Conservation (phyloP, 2,329 filamentous ascomycete genomes). For the Trichoderma lentiforme region DNA sequence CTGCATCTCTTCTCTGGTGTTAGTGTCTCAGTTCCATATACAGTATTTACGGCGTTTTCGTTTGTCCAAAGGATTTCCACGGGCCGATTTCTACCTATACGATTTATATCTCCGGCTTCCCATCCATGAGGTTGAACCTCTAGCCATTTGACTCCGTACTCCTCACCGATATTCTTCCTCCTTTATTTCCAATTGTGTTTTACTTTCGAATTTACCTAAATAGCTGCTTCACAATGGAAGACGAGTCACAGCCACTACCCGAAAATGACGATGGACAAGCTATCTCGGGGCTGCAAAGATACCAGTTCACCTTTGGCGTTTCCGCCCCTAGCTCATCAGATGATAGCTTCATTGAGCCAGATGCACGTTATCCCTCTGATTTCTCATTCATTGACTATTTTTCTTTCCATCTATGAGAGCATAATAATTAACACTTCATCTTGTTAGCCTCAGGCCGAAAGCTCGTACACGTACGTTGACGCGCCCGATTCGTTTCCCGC, state of each 20-base stretch:
- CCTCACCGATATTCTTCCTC: neutral
- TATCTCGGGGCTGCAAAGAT: constrained; percentile 13
- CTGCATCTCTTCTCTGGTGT: neutral
- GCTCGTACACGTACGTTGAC: neutral
- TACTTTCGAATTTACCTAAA: neutral
- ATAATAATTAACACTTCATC: neutral
- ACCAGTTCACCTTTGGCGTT: constrained; percentile 35
- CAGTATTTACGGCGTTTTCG: neutral
- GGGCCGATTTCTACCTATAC: neutral
- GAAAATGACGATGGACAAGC: neutral
- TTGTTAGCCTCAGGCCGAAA: constrained; percentile 3
- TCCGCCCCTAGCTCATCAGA: constrained; percentile 26
- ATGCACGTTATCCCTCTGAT: constrained; percentile 26
- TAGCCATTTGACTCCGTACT: neutral
- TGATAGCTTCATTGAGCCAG: constrained; percentile 34
- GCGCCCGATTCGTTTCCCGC: neutral
- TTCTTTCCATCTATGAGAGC: neutral
- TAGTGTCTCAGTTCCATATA: neutral
- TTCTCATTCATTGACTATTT: neutral
- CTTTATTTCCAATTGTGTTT: neutral
- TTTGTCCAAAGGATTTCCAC: too few relatives aligned
- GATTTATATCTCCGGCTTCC: neutral
- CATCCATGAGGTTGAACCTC: neutral
- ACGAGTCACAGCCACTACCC: neutral
- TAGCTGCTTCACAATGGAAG: neutral